These are phyloP conservation scores for Yamadazyma siamensis DNA, from an alignment of 1,139 yeast species.

Conservation along the genomic window DNA sequence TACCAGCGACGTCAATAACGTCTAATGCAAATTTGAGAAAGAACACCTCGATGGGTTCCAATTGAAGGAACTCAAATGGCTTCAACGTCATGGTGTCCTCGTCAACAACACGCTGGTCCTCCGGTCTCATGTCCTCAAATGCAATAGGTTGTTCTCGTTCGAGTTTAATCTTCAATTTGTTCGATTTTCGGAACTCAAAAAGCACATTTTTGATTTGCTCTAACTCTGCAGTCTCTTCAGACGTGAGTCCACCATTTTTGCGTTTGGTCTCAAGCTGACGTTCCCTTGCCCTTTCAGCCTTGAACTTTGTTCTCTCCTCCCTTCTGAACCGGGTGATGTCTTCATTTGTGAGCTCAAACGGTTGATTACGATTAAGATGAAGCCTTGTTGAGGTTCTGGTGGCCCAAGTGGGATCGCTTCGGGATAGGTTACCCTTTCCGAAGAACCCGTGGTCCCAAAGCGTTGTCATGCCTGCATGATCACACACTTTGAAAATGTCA, in stretches of 20 bases:
- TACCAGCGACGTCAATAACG: slow-evolving; percentile 23
- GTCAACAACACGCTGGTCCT: slow-evolving; percentile 38
- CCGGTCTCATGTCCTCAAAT: slow-evolving; percentile 21
- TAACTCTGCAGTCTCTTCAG: slow-evolving; percentile 25
- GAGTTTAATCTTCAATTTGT: slow-evolving; percentile 12
- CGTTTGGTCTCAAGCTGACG: slow-evolving; percentile 33
- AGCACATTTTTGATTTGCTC: slow-evolving; percentile 22
- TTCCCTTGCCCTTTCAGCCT: slow-evolving; percentile 45
- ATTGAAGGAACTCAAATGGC: slow-evolving; percentile 62
- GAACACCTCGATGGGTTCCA: slow-evolving; percentile 73
- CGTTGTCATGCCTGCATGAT: slow-evolving; percentile 45
- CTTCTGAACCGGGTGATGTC: slow-evolving; percentile 76
- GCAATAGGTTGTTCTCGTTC: slow-evolving; percentile 11
- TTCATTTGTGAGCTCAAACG: slow-evolving; percentile 50
- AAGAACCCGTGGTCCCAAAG: slow-evolving; percentile 89
- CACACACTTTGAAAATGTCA: slow-evolving; percentile 43
- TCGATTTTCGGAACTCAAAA: slow-evolving; percentile 20
- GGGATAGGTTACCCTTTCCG: slow-evolving; percentile 85
- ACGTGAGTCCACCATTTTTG: slow-evolving; percentile 21
- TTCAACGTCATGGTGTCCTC: slow-evolving; percentile 18
- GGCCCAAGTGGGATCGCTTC: slow-evolving; percentile 92
- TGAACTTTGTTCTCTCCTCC: slow-evolving; percentile 68
- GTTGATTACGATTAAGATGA: slow-evolving; percentile 34
- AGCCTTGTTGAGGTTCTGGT: slow-evolving; percentile 52
- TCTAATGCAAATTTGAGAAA: slow-evolving; percentile 58